A percentile compares a stretch with the other conserved stretches of the same genome.
These are phyloP conservation scores for Hydnomerulius pinastri DNA, from an alignment of 768 basidiomycete species.

Conservation along the genomic window DNA sequence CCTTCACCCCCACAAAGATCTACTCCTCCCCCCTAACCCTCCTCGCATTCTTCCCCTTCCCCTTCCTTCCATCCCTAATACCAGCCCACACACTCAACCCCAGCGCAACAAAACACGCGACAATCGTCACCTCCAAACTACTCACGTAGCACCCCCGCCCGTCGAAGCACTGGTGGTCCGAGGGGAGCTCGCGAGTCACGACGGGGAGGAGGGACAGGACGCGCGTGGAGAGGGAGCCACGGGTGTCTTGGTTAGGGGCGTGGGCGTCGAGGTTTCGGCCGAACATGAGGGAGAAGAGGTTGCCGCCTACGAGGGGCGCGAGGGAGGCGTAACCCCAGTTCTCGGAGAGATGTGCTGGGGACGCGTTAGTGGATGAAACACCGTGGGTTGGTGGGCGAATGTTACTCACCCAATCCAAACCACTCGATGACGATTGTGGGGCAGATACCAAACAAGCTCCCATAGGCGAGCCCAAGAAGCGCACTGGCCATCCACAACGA, in stretches of 20 bases:
- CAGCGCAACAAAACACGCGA: constrained; percentile 38
- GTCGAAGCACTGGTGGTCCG: constrained; percentile 50
- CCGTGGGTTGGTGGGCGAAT: neutral
- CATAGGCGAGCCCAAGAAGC: constrained; percentile 54
- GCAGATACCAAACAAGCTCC: constrained; percentile 68
- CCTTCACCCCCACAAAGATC: too few species aligned
- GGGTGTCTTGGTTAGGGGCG: constrained; percentile 25
- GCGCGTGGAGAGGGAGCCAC: neutral
- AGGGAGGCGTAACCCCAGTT: constrained; percentile 84
- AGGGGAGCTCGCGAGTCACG: constrained; percentile 20
- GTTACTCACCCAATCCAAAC: constrained; percentile 79
- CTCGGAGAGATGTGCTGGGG: constrained; percentile 70
- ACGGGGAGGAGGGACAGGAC: neutral
- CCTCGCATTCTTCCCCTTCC: neutral
- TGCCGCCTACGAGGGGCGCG: constrained; percentile 76
- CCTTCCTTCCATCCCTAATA: constrained; percentile 30
- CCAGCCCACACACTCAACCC: constrained; percentile 40
- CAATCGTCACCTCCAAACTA: constrained; percentile 50
- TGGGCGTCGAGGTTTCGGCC: constrained; percentile 82
- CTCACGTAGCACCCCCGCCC: constrained; percentile 63
- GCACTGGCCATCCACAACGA: constrained; percentile 59
- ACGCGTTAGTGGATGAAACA: neutral
- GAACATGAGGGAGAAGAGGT: constrained; percentile 83
- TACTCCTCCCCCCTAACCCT: too few species aligned
- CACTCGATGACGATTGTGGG: constrained; percentile 84